A percentile compares a stretch with the other conserved stretches of the same genome.
Evolutionary conservation across 306 rosid species (phyloP).

Genomic region (Carpinus viminea): DNA sequence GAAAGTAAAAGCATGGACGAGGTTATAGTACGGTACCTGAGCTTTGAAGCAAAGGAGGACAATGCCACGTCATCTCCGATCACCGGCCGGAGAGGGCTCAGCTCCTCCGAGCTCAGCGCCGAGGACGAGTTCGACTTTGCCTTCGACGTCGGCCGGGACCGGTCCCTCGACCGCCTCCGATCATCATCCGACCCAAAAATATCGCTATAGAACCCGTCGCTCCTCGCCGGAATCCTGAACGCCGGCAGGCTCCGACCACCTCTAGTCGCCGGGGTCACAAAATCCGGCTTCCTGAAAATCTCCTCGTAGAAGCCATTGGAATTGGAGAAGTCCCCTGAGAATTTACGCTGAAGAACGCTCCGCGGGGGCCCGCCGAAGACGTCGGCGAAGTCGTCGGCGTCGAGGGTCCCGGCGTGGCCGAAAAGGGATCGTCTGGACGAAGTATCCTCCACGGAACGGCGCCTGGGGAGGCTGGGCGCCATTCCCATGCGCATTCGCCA

Average conservation of each 20-base stretch:
- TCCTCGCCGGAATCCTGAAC: slow-evolving; percentile 44
- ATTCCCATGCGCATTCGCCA: slow-evolving; percentile 55
- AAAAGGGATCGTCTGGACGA: neutral
- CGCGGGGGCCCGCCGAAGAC: slow-evolving; percentile 62
- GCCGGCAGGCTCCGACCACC: slow-evolving; percentile 38
- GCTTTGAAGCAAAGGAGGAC: slow-evolving; percentile 66
- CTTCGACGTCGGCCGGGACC: slow-evolving; percentile 66
- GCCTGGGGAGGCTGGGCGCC: slow-evolving; percentile 34
- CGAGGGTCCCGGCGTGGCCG: slow-evolving; percentile 8
- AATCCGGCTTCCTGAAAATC: slow-evolving; percentile 35
- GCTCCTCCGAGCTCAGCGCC: slow-evolving; percentile 82
- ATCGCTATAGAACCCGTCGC: slow-evolving; percentile 39
- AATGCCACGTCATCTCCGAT: slow-evolving; percentile 71
- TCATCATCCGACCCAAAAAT: slow-evolving; percentile 75
- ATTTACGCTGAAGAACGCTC: slow-evolving; percentile 32
- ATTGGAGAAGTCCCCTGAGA: slow-evolving; percentile 18
- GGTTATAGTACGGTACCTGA: slow-evolving; percentile 48
- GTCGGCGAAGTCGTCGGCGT: slow-evolving; percentile 47
- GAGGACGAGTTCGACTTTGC: slow-evolving; percentile 74
- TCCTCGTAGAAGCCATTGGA: slow-evolving; percentile 35
- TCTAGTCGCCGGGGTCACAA: neutral
- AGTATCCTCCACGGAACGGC: slow-evolving; percentile 33
- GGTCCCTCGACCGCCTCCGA: slow-evolving; percentile 62
- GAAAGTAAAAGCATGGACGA: neutral
- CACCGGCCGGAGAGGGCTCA: slow-evolving; percentile 64